Evolutionary conservation across 208 protist species (phyloP).

Genomic region (Wallacemonas sp.): DNA sequence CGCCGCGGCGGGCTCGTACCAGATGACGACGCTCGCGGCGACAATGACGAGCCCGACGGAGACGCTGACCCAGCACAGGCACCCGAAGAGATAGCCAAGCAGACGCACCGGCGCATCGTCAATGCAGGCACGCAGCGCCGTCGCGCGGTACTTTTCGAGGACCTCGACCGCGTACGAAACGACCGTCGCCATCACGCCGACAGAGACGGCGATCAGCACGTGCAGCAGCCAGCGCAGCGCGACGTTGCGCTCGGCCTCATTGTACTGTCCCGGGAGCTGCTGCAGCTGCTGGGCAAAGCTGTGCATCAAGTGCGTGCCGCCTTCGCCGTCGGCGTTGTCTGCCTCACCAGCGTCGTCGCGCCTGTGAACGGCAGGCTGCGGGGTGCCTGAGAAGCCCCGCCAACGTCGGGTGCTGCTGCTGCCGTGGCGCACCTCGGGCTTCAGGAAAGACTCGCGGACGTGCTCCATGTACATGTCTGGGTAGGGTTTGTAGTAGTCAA

Average conservation of each 20-base stretch:
- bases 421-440: not conserved
- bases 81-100: constrained; percentile 38
- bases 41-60: constrained; percentile 54
- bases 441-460: constrained; percentile 42
- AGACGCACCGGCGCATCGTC: constrained; percentile 10
- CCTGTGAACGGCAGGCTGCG: not conserved
- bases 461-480: constrained; percentile 79
- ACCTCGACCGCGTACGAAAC: constrained; percentile 72
- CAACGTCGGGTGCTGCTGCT: not conserved
- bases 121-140: constrained; percentile 47
- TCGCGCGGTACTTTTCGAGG: constrained; percentile 54
- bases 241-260: constrained; percentile 55
- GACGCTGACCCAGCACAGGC: constrained; percentile 45
- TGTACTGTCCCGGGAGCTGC: constrained; percentile 17
- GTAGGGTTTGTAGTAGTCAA: constrained; percentile 87
- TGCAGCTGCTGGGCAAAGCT: constrained; percentile 3
- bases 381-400: not conserved
- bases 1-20: constrained; percentile 79
- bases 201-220: constrained; percentile 81
- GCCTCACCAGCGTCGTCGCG: not conserved
- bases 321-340: not conserved
- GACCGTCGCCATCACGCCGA: constrained; percentile 69
- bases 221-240: constrained; percentile 82
- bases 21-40: constrained; percentile 72
- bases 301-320: not conserved